Conservation (phyloP, 2,329 filamentous ascomycete genomes). For the Grosmannia huntii region DNA sequence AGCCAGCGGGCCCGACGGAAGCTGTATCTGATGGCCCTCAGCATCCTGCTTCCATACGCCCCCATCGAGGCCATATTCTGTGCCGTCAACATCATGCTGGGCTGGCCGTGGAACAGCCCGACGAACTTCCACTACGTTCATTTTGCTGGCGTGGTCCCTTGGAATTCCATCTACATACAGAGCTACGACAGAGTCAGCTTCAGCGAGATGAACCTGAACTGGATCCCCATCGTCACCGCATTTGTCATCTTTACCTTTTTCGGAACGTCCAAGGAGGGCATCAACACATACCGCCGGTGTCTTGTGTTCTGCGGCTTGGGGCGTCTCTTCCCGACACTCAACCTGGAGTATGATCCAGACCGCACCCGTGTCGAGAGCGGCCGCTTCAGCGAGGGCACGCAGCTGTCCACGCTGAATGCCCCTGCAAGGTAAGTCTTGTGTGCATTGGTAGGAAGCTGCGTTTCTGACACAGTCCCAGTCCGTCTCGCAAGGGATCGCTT, state of each 20-base stretch:
- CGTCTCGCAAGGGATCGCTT: slow-evolving; percentile 5
- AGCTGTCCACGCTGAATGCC: neutral
- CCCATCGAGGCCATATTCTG: slow-evolving; percentile 31
- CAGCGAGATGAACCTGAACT: slow-evolving; percentile 30
- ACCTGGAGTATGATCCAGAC: slow-evolving; percentile 18
- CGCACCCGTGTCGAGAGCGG: slow-evolving; percentile 4
- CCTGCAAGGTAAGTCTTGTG: neutral
- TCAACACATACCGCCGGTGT: slow-evolving; percentile 32
- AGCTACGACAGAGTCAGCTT: slow-evolving; percentile 28
- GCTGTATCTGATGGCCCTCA: slow-evolving; percentile 42
- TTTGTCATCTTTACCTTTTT: slow-evolving; percentile 41
- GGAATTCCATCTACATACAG: slow-evolving; percentile 33
- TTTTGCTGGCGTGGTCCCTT: slow-evolving; percentile 21
- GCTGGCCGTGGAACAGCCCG: slow-evolving; percentile 17
- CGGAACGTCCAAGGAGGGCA: slow-evolving; percentile 39
- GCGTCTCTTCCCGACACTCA: slow-evolving; percentile 27
- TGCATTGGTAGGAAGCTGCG: neutral
- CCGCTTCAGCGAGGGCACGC: neutral
- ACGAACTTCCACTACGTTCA: slow-evolving; percentile 32
- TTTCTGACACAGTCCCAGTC: neutral
- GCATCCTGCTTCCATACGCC: slow-evolving; percentile 37
- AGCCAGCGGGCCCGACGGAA: slow-evolving; percentile 35
- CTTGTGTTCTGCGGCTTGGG: slow-evolving; percentile 29
- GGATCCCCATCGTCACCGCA: slow-evolving; percentile 33
- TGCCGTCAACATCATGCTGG: slow-evolving; percentile 26